Base-by-base conservation (phyloP, 768 basidiomycete genomes). In the Leccinellum albellum region DNA sequence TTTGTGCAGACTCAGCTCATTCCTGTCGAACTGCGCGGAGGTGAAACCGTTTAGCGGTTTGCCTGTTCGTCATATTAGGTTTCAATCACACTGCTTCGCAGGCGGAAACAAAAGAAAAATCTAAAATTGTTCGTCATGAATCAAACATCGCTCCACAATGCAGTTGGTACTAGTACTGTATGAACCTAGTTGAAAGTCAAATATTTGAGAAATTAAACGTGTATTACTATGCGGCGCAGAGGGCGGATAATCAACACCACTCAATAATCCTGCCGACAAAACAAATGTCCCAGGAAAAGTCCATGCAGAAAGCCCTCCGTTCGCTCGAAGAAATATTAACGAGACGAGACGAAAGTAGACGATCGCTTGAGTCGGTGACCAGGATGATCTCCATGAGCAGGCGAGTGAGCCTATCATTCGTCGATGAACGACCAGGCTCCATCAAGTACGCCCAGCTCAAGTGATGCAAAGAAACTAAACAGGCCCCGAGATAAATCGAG, bases 401-500 rank as follows among this genome's bases (percentile, higher is more conserved):
- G 26, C 31, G 4, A 45, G 7, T 32, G 20, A 24, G 45, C 26
- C 1, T 23, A 2, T 28, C n/a, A 33, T 31, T 76, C 76, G 54
- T 71, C n/a, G 23, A 46, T 70, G 72, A 79, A 86, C 54, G 63
- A 75, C 89, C 89, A 91, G 6, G 69, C 62, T 49, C 83, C 86
- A 56, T 76, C 73, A 55, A 91, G 73, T 13, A 87, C 79, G 44
- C 89, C 89, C 6, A 51, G 61, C 50, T 76, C 66, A n/a, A n/a
- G n/a, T 10, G 67, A 17, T 6, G 79, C 84, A 67, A 91, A 88
- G 71, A 64, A 72, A 21, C 68, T 53, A 74, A 92, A 91, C 49
- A 91, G 76, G 44, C 84, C 83, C n/a, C 73, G 69, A 24, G 84
- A 84, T 31, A 91, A 73, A 69, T 92, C 90, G 26, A 91, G 81